Base-by-base conservation (phyloP, 108 stramenopile species). In the Nitzschia sp. region DNA sequence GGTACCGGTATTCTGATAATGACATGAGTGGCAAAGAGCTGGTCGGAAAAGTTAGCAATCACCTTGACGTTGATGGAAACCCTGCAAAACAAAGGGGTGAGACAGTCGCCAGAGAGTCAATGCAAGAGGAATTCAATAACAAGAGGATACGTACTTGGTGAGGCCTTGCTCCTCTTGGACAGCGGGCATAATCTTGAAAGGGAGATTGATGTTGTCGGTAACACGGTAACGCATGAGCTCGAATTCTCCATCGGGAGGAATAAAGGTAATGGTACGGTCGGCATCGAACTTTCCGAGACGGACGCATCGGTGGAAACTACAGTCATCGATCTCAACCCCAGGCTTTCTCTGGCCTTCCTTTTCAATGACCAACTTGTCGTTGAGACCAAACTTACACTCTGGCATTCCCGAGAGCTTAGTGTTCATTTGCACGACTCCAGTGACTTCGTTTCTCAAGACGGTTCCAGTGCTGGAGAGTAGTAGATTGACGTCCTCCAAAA, bases 171-270 rank as follows among this genome's bases (percentile, higher is more conserved):
- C 91, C 82, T 99, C 97, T 70, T 95, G 91, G n/a, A 99, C 94
- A 39, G 95, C 95, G 11, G 98, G 97, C 65, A 99, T 92, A 24
- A 99, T 71, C 43, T 94, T 79, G 58, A 98, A 97, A 10, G 97
- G 97, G 21, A 96, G 80, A 67, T 95, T 93, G 57, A 98, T 92
- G 72, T 96, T 96, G 79, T 96, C 96, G 21, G 90, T 92, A 56
- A 98, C 95, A 38, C 97, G 92, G 81, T 98, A 99, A 60, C 91
- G 73, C 99, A 99, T 99, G 59, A 99, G 79, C 77, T 99, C 97
- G 73, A 98, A 99, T 83, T 99, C 99, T 26, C 99, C 99, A 75
- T 99, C 99, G 0, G 99, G 99, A 10, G 99, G 99, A 61, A 98
- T 97, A 71, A 99, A 99, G 65, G 99, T 99, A 73, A 99, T 98